Conservation (phyloP, 2,329 filamentous ascomycete genomes). For the Blumeria graminis region DNA sequence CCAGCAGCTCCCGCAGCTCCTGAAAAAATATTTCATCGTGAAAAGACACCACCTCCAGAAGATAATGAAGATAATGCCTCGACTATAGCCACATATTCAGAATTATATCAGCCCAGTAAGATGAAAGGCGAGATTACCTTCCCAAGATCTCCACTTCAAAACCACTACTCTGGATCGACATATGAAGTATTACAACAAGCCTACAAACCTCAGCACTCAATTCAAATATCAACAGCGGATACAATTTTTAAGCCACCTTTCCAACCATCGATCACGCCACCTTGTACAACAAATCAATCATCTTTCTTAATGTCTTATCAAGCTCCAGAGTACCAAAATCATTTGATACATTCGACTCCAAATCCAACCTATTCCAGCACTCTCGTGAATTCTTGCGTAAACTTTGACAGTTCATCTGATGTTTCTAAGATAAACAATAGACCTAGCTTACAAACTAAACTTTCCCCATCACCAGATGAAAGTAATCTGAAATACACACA, state of each 20-base stretch:
- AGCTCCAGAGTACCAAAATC: slow-evolving; percentile 7
- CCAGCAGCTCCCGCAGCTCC: slow-evolving; percentile 55
- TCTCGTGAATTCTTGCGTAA: slow-evolving; percentile 19
- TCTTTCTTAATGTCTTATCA: slow-evolving; percentile 1
- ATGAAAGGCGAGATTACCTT: slow-evolving; percentile 1
- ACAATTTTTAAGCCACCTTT: slow-evolving; percentile 3
- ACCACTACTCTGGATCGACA: slow-evolving; percentile 18
- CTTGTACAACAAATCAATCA: not conserved
- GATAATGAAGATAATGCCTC: slow-evolving; percentile 37
- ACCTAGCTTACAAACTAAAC: slow-evolving; percentile 18
- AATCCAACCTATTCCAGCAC: slow-evolving; percentile 5
- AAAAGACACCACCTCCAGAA: slow-evolving; percentile 56
- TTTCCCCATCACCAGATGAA: slow-evolving; percentile 7
- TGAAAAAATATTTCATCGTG: slow-evolving; percentile 44
- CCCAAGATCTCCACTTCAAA: slow-evolving; percentile 4
- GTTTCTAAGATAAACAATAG: slow-evolving; percentile 17
- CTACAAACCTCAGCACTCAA: slow-evolving; percentile 2
- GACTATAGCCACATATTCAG: slow-evolving; percentile 30
- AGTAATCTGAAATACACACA: slow-evolving; percentile 20
- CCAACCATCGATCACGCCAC: not conserved
- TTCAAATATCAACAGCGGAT: slow-evolving; percentile 3
- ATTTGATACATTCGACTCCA: not conserved
- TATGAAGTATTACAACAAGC: slow-evolving; percentile 7
- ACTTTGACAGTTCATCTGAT: slow-evolving; percentile 23
- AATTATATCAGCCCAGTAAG: slow-evolving; percentile 12